Evolutionary conservation across 2,329 filamentous ascomycete species (phyloP).

Genomic region (Aspergillus aculeatinus): DNA sequence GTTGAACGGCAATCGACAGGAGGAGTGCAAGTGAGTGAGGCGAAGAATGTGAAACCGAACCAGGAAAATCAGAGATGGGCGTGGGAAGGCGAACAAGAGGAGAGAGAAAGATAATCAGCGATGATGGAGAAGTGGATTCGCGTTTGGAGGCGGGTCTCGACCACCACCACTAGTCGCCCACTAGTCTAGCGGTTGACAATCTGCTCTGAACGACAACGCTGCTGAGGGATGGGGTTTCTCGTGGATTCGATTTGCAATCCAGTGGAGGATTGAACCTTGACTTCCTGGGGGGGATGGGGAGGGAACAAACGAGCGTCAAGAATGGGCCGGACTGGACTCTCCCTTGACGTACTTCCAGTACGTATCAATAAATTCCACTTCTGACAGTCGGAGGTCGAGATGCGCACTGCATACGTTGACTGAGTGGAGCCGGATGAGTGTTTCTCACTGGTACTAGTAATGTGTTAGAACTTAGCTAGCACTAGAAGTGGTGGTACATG

Average conservation of each 20-base stretch:
- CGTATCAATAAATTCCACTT: not conserved
- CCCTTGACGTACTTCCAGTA: not conserved
- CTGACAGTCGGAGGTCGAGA: not conserved
- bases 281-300: not conserved
- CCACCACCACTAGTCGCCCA: conserved; percentile 3
- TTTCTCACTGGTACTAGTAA: not conserved
- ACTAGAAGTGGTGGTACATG: not conserved
- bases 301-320: not conserved
- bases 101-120: not conserved
- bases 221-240: not conserved
- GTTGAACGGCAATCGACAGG: not conserved
- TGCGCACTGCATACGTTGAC: not conserved
- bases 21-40: not conserved
- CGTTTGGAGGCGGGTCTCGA: conserved; percentile 10
- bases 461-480: not conserved
- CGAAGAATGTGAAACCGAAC: conserved; percentile 1
- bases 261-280: not conserved
- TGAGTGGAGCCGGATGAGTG: not conserved
- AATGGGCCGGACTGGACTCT: not conserved
- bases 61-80: not conserved
- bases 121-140: conserved; percentile 11
- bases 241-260: not conserved
- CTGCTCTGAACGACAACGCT: not conserved
- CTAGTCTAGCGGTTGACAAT: not conserved
- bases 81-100: not conserved